Conservation (phyloP, 495 filamentous ascomycete genomes). For the Cairneyella variabilis region DNA sequence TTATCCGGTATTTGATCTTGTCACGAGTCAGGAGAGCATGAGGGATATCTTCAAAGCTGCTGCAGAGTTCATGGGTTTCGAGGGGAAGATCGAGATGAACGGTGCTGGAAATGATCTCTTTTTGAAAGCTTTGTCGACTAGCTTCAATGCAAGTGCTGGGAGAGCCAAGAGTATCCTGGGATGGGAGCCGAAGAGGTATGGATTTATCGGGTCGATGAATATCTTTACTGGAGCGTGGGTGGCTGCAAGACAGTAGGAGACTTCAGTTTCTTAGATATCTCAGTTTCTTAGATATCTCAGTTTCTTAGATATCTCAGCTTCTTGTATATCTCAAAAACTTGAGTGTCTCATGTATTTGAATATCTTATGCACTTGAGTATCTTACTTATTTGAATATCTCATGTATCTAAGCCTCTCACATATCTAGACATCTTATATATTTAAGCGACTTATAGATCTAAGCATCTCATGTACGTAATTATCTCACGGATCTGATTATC, state of each 20-base stretch:
- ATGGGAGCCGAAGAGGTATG: constrained; percentile 34
- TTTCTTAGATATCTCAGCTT: no score
- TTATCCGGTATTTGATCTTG: constrained; percentile 42
- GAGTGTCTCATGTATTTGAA: no score
- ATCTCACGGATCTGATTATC: no score
- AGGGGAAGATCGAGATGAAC: constrained; percentile 26
- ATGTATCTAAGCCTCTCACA: no score
- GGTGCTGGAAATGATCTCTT: constrained; percentile 27
- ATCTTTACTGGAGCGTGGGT: constrained; percentile 13
- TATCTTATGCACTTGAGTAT: no score
- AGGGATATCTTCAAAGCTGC: constrained; percentile 22
- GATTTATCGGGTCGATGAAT: constrained; percentile 16
- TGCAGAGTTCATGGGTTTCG: constrained; percentile 24
- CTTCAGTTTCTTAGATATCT: no score
- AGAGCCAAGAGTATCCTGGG: constrained; percentile 35
- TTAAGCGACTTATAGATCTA: no score
- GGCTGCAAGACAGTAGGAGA: neutral
- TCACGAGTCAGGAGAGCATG: constrained; percentile 32
- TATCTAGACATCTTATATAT: no score
- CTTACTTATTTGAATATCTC: no score
- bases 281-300: no score
- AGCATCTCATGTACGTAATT: no score
- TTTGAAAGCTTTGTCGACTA: constrained; percentile 28
- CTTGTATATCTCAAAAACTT: no score
- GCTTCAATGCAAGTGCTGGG: constrained; percentile 23